These are phyloP conservation scores for Pyrenochaeta sp. DNA, from an alignment of 2,329 filamentous ascomycete species.

Conservation along the genomic window DNA sequence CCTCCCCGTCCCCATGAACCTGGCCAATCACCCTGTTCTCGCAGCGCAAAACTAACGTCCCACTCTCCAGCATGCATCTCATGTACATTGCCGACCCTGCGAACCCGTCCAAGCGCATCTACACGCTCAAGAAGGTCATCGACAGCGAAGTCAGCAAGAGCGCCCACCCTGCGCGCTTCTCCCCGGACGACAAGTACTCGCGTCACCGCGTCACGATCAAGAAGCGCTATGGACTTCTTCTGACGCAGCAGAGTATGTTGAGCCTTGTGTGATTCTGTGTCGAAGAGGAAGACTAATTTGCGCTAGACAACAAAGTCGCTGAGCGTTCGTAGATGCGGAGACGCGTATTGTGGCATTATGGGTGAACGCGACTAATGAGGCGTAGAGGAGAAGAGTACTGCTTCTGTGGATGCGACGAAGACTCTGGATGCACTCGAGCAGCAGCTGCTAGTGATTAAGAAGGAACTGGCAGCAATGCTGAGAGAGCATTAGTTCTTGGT, in stretches of 20 bases:
- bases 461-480: no score
- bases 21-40: no score
- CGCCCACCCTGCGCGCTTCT: conserved; percentile 95
- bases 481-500: no score
- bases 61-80: conserved; percentile 65
- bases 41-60: conserved; percentile 12
- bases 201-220: conserved; percentile 92
- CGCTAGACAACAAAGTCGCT: conserved; percentile 36
- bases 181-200: conserved; percentile 98
- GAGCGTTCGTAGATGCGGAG: conserved; percentile 23
- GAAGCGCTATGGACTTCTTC: conserved; percentile 86
- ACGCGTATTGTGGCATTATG: no score
- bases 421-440: no score
- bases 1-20: no score
- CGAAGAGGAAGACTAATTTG: conserved; percentile 4
- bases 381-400: no score
- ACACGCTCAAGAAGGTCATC: conserved; percentile 91
- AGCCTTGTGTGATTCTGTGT: not conserved
- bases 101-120: conserved; percentile 77
- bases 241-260: conserved; percentile 76
- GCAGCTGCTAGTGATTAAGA: no score
- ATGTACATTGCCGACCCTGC: conserved; percentile 85
- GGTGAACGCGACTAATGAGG: no score
- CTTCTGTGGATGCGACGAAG: no score
- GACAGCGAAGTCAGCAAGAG: conserved; percentile 90